Conservation (phyloP, 148 eudicot species). For the Dianthus caryophyllus region DNA sequence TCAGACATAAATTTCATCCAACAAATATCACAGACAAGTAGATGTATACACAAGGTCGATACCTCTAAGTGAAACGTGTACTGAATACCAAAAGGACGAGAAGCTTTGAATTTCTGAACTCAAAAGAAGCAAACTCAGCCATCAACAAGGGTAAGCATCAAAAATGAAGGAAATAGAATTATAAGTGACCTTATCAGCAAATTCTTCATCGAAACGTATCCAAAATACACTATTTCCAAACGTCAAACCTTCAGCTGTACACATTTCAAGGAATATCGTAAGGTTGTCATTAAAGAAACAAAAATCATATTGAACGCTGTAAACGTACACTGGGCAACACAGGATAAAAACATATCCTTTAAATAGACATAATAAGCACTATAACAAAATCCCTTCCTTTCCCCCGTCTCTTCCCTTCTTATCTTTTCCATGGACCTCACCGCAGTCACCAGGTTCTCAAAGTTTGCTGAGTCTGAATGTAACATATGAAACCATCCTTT, state of each 20-base stretch:
- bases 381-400: neutral
- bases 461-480: neutral
- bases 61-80: conserved; percentile 98
- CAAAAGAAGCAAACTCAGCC: conserved; percentile 7
- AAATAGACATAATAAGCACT: neutral
- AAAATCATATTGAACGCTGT: neutral
- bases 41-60: conserved; percentile 8
- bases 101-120: conserved; percentile 80
- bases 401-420: too few species aligned
- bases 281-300: neutral
- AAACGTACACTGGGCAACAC: too few species aligned
- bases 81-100: conserved; percentile 87
- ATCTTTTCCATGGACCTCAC: neutral
- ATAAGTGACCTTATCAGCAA: conserved; percentile 56
- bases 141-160: conserved; percentile 11
- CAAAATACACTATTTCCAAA: conserved; percentile 95
- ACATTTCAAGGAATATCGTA: neutral
- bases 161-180: conserved; percentile 4
- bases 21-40: neutral
- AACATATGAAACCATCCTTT: neutral
- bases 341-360: too few species aligned
- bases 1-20: neutral
- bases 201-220: conserved; percentile 88
- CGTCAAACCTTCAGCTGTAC: conserved; percentile 76
- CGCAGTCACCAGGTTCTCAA: conserved; percentile 8